Evolutionary conservation across 805 yeast species (phyloP).

Genomic region (Starmerella roubikii): DNA sequence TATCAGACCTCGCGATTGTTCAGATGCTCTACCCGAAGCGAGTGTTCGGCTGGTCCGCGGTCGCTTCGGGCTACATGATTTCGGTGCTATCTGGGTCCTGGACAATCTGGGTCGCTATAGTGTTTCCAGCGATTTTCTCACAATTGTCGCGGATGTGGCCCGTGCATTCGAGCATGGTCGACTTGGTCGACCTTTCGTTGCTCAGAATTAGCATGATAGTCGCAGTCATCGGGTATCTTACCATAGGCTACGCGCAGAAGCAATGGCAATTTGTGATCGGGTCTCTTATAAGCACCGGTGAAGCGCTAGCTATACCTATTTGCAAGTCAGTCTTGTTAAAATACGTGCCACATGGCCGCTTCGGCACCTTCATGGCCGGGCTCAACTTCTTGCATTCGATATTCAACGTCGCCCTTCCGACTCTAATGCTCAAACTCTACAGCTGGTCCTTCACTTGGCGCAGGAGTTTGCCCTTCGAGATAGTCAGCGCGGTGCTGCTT

Average conservation of each 20-base stretch:
- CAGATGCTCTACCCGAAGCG: constrained; percentile 23
- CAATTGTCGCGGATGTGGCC: constrained; percentile 13
- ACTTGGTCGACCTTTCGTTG: constrained; percentile 18
- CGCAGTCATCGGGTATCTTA: constrained; percentile 18
- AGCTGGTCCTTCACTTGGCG: constrained; percentile 14
- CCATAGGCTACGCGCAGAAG: constrained; percentile 19
- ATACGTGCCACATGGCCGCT: constrained; percentile 20
- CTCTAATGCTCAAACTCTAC: constrained; percentile 18
- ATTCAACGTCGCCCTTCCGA: constrained; percentile 13
- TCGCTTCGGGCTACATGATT: constrained; percentile 24
- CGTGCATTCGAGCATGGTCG: constrained; percentile 16
- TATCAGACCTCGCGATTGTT: constrained; percentile 12
- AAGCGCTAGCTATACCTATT: constrained; percentile 22
- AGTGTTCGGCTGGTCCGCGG: constrained; percentile 25
- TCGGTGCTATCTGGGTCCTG: constrained; percentile 21
- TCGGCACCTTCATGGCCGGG: constrained; percentile 25
- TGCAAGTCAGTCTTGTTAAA: constrained; percentile 23
- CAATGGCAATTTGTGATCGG: constrained; percentile 18
- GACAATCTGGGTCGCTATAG: constrained; percentile 20
- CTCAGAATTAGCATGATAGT: constrained; percentile 19
- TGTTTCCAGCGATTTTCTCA: constrained; percentile 20
- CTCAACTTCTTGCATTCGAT: constrained; percentile 14
- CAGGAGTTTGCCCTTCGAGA: constrained; percentile 18
- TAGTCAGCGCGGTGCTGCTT: constrained; percentile 8
- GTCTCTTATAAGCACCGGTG: constrained; percentile 22